Conservation (phyloP, 805 yeast genomes). For the Komagataella pastoris region DNA sequence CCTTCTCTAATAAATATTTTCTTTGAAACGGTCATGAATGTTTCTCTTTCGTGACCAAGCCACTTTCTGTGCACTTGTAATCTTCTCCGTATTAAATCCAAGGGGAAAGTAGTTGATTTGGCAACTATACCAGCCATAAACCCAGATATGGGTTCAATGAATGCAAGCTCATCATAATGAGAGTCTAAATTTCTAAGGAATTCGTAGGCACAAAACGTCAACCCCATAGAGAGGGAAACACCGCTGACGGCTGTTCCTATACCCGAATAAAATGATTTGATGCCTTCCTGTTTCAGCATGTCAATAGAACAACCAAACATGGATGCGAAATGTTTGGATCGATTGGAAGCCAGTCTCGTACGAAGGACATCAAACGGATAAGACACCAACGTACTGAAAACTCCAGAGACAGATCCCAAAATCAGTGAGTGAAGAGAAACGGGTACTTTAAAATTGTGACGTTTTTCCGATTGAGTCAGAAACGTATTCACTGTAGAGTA, state of each 20-base stretch:
- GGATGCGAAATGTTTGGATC: conserved; percentile 18
- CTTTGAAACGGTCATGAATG: conserved; percentile 7
- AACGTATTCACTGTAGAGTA: conserved; percentile 41
- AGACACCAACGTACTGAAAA: conserved; percentile 55
- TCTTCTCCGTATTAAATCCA: conserved; percentile 73
- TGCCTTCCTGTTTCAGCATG: conserved; percentile 22
- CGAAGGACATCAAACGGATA: conserved; percentile 89
- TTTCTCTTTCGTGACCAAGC: conserved; percentile 1
- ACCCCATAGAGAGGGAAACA: conserved; percentile 58
- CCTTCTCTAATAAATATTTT: conserved; percentile 47
- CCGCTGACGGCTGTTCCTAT: conserved; percentile 39
- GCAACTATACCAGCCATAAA: conserved; percentile 62
- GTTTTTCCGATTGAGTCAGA: conserved; percentile 19
- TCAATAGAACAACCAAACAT: conserved; percentile 18
- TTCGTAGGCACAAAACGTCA: conserved; percentile 64
- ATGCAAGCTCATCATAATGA: conserved; percentile 18
- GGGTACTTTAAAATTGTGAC: conserved; percentile 12
- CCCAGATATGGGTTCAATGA: conserved; percentile 48
- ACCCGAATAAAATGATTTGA: conserved; percentile 36
- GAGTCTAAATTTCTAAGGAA: conserved; percentile 11
- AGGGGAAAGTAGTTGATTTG: conserved; percentile 68
- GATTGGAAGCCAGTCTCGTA: conserved; percentile 71
- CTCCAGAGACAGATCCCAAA: conserved; percentile 72
- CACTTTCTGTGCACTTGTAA: conserved; percentile 39
- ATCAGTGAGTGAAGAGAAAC: conserved; percentile 30